These are phyloP conservation scores for Pulveroboletus sp. DNA, from an alignment of 768 basidiomycete species.

Conservation along the genomic window DNA sequence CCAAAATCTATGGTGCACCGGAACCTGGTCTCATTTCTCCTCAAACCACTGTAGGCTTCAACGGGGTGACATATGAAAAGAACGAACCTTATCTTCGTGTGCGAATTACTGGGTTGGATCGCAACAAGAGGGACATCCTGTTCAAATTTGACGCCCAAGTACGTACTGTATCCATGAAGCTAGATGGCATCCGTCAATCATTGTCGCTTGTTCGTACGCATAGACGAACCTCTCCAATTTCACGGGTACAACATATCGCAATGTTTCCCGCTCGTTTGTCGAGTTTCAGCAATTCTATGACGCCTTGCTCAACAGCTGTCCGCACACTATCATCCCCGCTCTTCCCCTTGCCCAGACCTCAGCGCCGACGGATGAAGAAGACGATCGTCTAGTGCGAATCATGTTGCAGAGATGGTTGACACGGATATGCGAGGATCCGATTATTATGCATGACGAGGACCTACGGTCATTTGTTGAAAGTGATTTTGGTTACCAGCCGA, in stretches of 20 bases:
- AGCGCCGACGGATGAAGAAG: constrained; percentile 96
- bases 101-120: constrained; percentile 84
- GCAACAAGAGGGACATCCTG: constrained; percentile 92
- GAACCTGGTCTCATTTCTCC: constrained; percentile 82
- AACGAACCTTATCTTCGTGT: constrained; percentile 83
- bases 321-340: constrained; percentile 94
- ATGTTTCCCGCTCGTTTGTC: constrained; percentile 90
- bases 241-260: constrained; percentile 82
- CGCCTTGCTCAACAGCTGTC: constrained; percentile 81
- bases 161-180: constrained; percentile 6
- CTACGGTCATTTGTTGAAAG: constrained; percentile 92
- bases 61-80: constrained; percentile 70
- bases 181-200: not conserved
- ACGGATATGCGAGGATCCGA: constrained; percentile 87
- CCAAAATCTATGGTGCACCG: constrained; percentile 84
- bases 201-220: not conserved
- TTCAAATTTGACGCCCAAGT: constrained; percentile 96
- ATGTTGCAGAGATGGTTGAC: constrained; percentile 95
- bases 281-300: constrained; percentile 96
- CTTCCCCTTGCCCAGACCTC: constrained; percentile 95
- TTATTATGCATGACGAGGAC: constrained; percentile 87
- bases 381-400: constrained; percentile 91
- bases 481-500: constrained; percentile 94
- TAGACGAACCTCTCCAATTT: constrained; percentile 95
- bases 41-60: constrained; percentile 54